Percentiles rank a stretch among this genome's conserved stretches.
These are phyloP conservation scores for Lavandula angustifolia DNA, from an alignment of 257 asterid species.

Conservation along the genomic window DNA sequence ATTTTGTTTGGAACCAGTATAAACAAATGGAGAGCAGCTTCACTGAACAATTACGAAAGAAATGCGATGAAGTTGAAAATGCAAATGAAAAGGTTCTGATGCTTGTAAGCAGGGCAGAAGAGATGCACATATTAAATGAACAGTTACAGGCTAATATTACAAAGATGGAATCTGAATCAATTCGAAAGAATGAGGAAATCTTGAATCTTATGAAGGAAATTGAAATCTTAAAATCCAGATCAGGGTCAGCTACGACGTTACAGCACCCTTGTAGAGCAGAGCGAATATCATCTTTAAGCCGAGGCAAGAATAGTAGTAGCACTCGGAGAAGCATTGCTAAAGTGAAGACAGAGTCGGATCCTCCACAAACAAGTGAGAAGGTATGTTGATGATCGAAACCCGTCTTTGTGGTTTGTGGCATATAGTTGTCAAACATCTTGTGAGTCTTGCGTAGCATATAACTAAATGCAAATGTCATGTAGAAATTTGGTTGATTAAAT, in stretches of 20 bases:
- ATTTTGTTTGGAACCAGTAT: conserved; percentile 77
- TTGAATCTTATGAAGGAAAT: conserved; percentile 50
- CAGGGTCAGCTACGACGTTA: conserved; percentile 40
- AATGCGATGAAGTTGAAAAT: conserved; percentile 48
- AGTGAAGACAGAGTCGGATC: conserved; percentile 40
- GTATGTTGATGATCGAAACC: conserved; percentile 31
- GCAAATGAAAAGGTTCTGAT: conserved; percentile 55
- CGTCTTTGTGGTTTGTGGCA: background rate
- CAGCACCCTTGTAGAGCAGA: conserved; percentile 44
- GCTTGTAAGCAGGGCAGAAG: conserved; percentile 49
- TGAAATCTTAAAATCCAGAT: conserved; percentile 45
- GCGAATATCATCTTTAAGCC: conserved; percentile 27
- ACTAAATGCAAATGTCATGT: background rate
- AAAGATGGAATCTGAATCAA: conserved; percentile 52
- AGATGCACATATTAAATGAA: conserved; percentile 49
- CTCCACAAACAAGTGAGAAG: conserved; percentile 47
- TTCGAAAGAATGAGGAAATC: conserved; percentile 53
- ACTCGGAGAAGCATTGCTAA: conserved; percentile 24
- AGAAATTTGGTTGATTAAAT: background rate
- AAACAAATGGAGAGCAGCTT: conserved; percentile 58
- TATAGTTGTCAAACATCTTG: background rate
- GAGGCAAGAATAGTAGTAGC: conserved; percentile 33
- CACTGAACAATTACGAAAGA: conserved; percentile 43
- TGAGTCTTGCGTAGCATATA: conserved; percentile 22
- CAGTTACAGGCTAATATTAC: conserved; percentile 41